These are phyloP conservation scores for Fusarium cyanostomum DNA, from an alignment of 2,329 filamentous ascomycete species.

Conservation along the genomic window DNA sequence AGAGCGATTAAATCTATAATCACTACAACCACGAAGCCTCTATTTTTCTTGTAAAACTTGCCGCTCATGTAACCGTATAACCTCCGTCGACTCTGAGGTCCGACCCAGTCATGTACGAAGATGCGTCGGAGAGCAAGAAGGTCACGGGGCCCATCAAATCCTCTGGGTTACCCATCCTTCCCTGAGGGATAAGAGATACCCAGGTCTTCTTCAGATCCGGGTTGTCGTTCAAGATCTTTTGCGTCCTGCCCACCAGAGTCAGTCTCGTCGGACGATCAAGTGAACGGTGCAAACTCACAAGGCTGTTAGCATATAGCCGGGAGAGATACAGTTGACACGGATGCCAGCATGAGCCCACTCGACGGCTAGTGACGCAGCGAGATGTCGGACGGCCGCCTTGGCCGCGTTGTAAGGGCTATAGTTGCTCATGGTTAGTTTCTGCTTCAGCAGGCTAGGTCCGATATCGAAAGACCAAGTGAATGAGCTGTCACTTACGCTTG, in stretches of 20 bases:
- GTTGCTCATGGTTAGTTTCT: neutral
- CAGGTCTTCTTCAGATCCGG: constrained; percentile 90
- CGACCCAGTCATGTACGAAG: constrained; percentile 74
- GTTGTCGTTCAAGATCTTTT: constrained; percentile 95
- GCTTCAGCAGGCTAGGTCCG: too few relatives aligned
- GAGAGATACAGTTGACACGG: constrained; percentile 93
- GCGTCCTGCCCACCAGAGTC: constrained; percentile 66
- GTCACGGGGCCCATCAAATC: constrained; percentile 94
- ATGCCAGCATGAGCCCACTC: constrained; percentile 92
- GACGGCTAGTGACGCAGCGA: constrained; percentile 87
- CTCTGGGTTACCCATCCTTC: constrained; percentile 90
- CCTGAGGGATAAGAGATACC: constrained; percentile 89
- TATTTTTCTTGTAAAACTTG: too few relatives aligned
- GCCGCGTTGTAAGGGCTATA: constrained; percentile 84
- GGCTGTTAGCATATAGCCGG: constrained; percentile 95
- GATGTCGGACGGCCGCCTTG: constrained; percentile 89
- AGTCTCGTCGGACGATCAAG: accelerated
- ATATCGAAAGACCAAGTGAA: neutral
- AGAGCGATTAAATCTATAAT: too few relatives aligned
- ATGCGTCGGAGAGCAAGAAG: constrained; percentile 83
- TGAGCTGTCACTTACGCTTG: constrained; percentile 67
- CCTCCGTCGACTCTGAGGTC: constrained; percentile 85
- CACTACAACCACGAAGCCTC: too few relatives aligned
- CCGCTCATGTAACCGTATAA: constrained; percentile 75
- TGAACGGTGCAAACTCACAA: constrained; percentile 66